Evolutionary conservation across 2,329 filamentous ascomycete genomes (phyloP).

Genomic region (Xylaria sp.): DNA sequence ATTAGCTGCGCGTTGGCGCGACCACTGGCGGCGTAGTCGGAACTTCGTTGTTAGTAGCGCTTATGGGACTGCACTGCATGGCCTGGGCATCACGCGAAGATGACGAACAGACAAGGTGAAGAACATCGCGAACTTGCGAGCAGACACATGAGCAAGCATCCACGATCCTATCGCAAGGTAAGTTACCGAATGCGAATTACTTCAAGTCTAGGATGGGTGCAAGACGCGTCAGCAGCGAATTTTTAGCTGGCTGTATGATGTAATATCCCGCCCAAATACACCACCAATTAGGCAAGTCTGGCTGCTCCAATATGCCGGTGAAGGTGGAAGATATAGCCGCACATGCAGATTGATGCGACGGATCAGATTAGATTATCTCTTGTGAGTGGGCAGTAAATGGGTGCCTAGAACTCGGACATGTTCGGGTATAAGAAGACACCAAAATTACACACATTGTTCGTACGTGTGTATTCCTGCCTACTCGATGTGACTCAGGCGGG

Average conservation of each 20-base stretch:
- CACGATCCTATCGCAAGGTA: not conserved
- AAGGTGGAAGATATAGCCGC: not conserved
- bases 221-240: not conserved
- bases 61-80: not conserved
- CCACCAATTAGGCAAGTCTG: not conserved
- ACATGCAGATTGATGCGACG: not conserved
- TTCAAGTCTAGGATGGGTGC: not conserved
- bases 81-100: not conserved
- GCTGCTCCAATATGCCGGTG: not conserved
- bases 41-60: not conserved
- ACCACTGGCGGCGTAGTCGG: not conserved
- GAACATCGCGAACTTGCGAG: not conserved
- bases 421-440: constrained; percentile 21
- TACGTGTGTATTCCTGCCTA: not conserved
- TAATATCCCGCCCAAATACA: not conserved
- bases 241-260: too few relatives aligned
- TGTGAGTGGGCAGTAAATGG: not conserved
- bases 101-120: not conserved
- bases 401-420: constrained; percentile 31
- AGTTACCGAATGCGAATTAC: not conserved
- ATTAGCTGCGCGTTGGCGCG: not conserved
- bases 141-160: not conserved
- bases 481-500: constrained; percentile 13
- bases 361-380: constrained; percentile 4
- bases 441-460: too few relatives aligned